phyloP scores from a whole-genome alignment of 1,284 basidiomycete species.

The Gomphus sp. region DNA sequence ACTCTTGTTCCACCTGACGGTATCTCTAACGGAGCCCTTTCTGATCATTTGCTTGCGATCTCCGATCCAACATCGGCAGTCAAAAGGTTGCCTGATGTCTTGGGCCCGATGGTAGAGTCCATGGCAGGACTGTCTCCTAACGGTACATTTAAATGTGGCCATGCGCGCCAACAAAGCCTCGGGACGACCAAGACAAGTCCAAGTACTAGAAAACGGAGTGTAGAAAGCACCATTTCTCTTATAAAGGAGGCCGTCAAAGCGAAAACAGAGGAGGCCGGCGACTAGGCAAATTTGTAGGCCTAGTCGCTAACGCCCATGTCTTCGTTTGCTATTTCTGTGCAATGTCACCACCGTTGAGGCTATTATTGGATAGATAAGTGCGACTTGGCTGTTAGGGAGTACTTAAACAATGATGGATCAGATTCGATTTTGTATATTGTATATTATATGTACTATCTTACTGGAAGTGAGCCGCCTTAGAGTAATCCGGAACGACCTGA shows the following conservation, averaged over 20 bases:
- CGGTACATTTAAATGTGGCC: slow-evolving; percentile 59
- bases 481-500: not conserved
- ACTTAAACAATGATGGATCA: not conserved
- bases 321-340: not conserved
- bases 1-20: not conserved
- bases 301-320: not conserved
- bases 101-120: no score
- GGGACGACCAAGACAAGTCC: slow-evolving; percentile 97
- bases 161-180: slow-evolving; percentile 80
- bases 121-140: no score
- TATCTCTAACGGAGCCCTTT: not conserved
- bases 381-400: not conserved
- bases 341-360: not conserved
- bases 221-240: slow-evolving; percentile 94
- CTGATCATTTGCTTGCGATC: not conserved
- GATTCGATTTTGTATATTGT: not conserved
- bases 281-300: not conserved
- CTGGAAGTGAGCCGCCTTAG: not conserved
- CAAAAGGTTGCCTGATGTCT: not conserved
- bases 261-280: slow-evolving; percentile 26
- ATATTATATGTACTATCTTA: not conserved
- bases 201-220: slow-evolving; percentile 81
- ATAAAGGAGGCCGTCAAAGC: slow-evolving; percentile 43
- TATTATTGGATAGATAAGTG: not conserved
- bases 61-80: not conserved